Evolutionary conservation across 305 asterid species (phyloP).

Genomic region (Solanum hybrid): DNA sequence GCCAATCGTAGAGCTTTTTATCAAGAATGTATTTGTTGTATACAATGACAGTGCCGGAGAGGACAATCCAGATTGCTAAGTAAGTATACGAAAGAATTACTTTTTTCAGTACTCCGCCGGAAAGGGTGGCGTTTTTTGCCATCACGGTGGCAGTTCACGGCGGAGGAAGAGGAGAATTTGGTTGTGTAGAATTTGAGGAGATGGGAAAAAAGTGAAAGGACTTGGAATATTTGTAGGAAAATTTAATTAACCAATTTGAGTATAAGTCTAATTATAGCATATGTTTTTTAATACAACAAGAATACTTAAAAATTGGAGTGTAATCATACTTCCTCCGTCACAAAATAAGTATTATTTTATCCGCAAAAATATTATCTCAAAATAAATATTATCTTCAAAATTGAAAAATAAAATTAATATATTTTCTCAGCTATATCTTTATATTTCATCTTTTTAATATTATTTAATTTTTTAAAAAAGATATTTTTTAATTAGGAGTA

Average conservation of each 20-base stretch:
- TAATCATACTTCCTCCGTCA: not conserved
- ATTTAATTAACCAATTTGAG: not conserved
- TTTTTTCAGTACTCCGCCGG: slow-evolving; percentile 47
- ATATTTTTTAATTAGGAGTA: not conserved
- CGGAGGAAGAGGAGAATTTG: not conserved
- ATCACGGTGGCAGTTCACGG: slow-evolving; percentile 10
- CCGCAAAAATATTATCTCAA: not conserved
- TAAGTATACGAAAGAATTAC: slow-evolving; percentile 52
- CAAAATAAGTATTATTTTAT: too few species aligned
- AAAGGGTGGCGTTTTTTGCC: slow-evolving; percentile 44
- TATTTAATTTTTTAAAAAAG: too few species aligned
- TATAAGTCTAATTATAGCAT: not conserved
- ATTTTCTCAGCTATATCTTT: not conserved
- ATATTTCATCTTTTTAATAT: not conserved
- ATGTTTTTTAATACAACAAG: not conserved
- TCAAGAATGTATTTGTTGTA: slow-evolving; percentile 75
- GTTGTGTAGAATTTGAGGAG: not conserved
- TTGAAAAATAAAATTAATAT: too few species aligned
- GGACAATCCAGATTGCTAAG: slow-evolving; percentile 56
- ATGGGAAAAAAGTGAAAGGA: not conserved
- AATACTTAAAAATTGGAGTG: not conserved
- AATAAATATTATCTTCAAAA: not conserved
- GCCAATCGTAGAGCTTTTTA: slow-evolving; percentile 60
- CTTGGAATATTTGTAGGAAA: not conserved
- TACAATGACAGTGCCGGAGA: slow-evolving; percentile 60